Evolutionary conservation across 2,329 filamentous ascomycete species (phyloP).

Genomic region (Pseudogymnoascus sp.): DNA sequence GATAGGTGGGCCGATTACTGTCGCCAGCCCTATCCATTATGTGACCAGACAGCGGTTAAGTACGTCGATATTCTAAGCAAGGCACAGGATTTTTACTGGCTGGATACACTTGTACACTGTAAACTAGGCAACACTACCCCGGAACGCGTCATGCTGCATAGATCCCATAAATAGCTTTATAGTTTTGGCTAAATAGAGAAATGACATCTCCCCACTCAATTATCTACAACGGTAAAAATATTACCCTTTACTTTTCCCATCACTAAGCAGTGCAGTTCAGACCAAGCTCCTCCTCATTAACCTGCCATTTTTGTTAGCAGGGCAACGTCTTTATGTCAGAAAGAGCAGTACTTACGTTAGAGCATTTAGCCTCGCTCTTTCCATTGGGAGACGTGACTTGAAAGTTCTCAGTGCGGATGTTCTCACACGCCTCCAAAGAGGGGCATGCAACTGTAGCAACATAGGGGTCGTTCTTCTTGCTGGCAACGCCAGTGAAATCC

Average conservation of each 20-base stretch:
- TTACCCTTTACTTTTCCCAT: not conserved
- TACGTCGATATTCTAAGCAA: not conserved
- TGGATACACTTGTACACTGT: not conserved
- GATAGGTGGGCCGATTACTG: not conserved
- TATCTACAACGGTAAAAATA: not conserved
- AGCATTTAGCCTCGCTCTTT: not conserved
- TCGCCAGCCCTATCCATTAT: not conserved
- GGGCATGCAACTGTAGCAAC: slow-evolving; percentile 38
- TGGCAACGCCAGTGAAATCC: slow-evolving; percentile 46
- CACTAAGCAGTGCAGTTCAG: not conserved
- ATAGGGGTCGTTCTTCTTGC: slow-evolving; percentile 33
- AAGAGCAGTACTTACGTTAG: not conserved
- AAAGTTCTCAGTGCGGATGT: slow-evolving; percentile 1
- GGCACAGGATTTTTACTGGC: not conserved
- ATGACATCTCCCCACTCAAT: not conserved
- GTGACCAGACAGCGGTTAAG: not conserved
- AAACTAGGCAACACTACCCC: not conserved
- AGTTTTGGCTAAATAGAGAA: not conserved
- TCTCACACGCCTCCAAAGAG: not conserved
- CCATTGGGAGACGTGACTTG: not conserved
- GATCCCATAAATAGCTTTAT: not conserved
- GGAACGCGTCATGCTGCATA: not conserved
- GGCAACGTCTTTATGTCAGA: not conserved
- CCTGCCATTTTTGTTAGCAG: not conserved
- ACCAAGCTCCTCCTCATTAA: not conserved